These are phyloP conservation scores for Aristolochia contorta DNA, from an alignment of 164 flowering plant genomes.

Conservation along the genomic window DNA sequence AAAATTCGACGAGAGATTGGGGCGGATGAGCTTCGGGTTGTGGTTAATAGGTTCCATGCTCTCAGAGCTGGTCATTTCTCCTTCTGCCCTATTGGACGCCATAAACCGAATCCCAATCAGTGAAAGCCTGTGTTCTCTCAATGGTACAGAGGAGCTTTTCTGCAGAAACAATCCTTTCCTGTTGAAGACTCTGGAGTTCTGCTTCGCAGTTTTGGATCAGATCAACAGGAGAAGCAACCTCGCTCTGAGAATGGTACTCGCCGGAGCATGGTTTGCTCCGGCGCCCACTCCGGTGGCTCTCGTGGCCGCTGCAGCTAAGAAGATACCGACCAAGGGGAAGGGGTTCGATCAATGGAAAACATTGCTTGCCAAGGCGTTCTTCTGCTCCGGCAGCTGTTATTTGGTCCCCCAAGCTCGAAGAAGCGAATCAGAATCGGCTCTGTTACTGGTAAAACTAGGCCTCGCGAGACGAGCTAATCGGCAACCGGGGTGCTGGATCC, in stretches of 20 bases:
- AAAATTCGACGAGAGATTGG: slow-evolving; percentile 53
- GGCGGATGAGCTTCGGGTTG: slow-evolving; percentile 59
- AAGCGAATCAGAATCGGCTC: slow-evolving; percentile 63
- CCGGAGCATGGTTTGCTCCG: slow-evolving; percentile 86
- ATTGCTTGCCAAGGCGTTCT: slow-evolving; percentile 23
- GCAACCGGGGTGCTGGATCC: slow-evolving; percentile 51
- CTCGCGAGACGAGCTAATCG: slow-evolving; percentile 49
- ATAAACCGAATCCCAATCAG: slow-evolving; percentile 36
- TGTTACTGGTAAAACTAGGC: slow-evolving; percentile 59
- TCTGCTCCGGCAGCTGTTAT: slow-evolving; percentile 37
- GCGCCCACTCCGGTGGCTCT: slow-evolving; percentile 52
- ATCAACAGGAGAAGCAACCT: slow-evolving; percentile 32
- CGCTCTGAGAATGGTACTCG: slow-evolving; percentile 67
- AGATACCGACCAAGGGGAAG: slow-evolving; percentile 27
- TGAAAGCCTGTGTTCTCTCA: slow-evolving; percentile 23
- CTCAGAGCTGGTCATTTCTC: slow-evolving; percentile 58
- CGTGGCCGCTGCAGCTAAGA: slow-evolving; percentile 60
- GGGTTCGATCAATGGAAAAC: slow-evolving; percentile 43
- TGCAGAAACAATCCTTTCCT: slow-evolving; percentile 57
- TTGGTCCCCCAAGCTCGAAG: slow-evolving; percentile 35
- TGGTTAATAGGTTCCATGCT: slow-evolving; percentile 61
- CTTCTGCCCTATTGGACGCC: slow-evolving; percentile 61
- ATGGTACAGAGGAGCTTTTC: slow-evolving; percentile 42
- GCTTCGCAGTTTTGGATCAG: slow-evolving; percentile 45
- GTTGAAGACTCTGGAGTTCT: slow-evolving; percentile 41